A percentile compares a stretch with the other conserved stretches of the same genome.
phyloP scores from a whole-genome alignment of 2,329 filamentous ascomycete species.

The Capronia coronata region DNA sequence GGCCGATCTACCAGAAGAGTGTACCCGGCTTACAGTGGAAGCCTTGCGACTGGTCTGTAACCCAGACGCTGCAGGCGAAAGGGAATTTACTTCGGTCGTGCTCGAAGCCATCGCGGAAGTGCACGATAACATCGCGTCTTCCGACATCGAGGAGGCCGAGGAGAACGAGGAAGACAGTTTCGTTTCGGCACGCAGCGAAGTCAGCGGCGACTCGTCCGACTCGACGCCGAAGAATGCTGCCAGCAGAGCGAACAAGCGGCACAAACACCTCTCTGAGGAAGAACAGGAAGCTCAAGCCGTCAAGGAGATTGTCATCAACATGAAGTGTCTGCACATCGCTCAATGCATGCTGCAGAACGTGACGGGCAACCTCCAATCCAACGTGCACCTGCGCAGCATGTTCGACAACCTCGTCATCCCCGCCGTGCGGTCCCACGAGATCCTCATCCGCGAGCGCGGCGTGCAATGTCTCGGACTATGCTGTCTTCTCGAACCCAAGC shows the following conservation, averaged over 20 bases:
- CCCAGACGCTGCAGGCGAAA: slow-evolving; percentile 43
- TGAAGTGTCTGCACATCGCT: slow-evolving; percentile 95
- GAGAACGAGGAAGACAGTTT: slow-evolving; percentile 78
- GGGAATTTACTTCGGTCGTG: slow-evolving; percentile 50
- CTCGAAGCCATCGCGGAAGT: slow-evolving; percentile 94
- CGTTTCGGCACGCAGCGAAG: slow-evolving; percentile 82
- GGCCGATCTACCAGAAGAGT: slow-evolving; percentile 82
- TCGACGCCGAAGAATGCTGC: slow-evolving; percentile 31
- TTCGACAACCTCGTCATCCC: slow-evolving; percentile 95
- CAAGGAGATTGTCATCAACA: slow-evolving; percentile 89
- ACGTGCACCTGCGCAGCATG: slow-evolving; percentile 91
- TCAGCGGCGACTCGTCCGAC: slow-evolving; percentile 58
- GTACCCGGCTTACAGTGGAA: slow-evolving; percentile 79
- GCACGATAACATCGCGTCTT: slow-evolving; percentile 74
- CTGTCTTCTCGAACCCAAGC: slow-evolving; percentile 78
- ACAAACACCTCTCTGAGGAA: slow-evolving; percentile 19
- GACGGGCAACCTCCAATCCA: slow-evolving; percentile 76
- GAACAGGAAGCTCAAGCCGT: slow-evolving; percentile 64
- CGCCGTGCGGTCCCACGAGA: slow-evolving; percentile 86
- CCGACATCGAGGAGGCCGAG: slow-evolving; percentile 17
- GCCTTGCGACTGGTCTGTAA: slow-evolving; percentile 78
- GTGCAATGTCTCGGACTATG: slow-evolving; percentile 85
- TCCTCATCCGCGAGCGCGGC: slow-evolving; percentile 83
- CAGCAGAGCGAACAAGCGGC: slow-evolving; percentile 24
- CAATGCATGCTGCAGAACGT: slow-evolving; percentile 97